Evolutionary conservation across 352 stramenopile species (phyloP).

Genomic region (Phytophthora pseudosyringae): DNA sequence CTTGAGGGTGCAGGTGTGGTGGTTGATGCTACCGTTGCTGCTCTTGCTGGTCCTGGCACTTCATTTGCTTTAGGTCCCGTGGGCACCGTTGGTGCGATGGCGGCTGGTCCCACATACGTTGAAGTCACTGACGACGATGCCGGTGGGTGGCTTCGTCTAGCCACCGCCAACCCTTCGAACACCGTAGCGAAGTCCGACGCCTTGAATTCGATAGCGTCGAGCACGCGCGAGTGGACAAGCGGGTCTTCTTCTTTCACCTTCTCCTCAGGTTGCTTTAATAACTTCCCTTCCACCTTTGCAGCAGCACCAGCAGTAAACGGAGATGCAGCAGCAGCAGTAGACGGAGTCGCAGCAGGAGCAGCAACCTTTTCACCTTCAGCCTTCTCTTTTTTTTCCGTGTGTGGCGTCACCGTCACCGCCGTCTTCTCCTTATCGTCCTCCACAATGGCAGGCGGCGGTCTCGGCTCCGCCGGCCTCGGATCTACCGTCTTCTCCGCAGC

Average conservation of each 20-base stretch:
- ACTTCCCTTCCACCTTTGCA: not conserved
- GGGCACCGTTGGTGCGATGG: not conserved
- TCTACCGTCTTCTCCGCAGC: constrained; percentile 5
- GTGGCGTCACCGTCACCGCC: not conserved
- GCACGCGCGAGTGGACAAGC: constrained; percentile 47
- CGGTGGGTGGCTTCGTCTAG: constrained; percentile 40
- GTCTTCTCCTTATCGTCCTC: not conserved
- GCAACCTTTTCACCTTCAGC: not conserved
- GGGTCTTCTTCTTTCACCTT: constrained; percentile 2
- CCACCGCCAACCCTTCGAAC: constrained; percentile 46
- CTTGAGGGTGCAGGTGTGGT: not conserved
- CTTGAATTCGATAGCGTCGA: constrained; percentile 49
- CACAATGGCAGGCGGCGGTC: constrained; percentile 4
- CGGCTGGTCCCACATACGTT: constrained; percentile 2
- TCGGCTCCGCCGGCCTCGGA: constrained; percentile 2
- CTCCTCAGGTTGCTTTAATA: not conserved
- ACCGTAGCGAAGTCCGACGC: constrained; percentile 50
- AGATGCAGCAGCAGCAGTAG: not conserved
- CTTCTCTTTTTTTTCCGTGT: constrained; percentile 1
- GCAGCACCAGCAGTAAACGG: not conserved
- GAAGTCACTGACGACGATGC: constrained; percentile 9
- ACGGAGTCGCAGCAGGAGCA: too few relatives aligned
- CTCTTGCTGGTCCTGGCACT: constrained; percentile 4
- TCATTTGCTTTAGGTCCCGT: constrained; percentile 4
- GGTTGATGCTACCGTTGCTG: constrained; percentile 1